Conservation (phyloP, 176 grass and related monocot species). For the Chloris gayana region DNA sequence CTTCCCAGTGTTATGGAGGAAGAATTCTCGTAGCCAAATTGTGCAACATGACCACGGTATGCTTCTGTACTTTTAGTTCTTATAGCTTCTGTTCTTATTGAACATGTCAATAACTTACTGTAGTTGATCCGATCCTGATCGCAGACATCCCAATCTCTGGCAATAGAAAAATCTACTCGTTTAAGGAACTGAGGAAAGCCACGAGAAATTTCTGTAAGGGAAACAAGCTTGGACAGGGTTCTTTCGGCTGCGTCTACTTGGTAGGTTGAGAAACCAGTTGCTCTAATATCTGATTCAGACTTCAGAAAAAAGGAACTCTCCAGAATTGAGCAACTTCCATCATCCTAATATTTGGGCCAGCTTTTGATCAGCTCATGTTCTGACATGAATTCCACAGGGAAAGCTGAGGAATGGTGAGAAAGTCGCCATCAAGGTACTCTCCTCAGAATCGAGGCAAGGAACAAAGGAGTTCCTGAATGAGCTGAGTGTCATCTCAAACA, state of each 20-base stretch:
- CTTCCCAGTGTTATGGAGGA: constrained; percentile 44
- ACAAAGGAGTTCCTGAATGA: constrained; percentile 82
- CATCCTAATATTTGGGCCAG: neutral
- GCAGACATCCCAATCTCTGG: constrained; percentile 41
- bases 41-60: constrained; percentile 53
- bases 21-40: constrained; percentile 43
- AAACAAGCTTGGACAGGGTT: constrained; percentile 87
- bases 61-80: constrained; percentile 5
- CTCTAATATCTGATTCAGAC: neutral
- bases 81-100: neutral
- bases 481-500: constrained; percentile 62
- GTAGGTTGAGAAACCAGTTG: constrained; percentile 43
- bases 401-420: constrained; percentile 64
- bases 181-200: constrained; percentile 71
- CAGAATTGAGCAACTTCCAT: constrained; percentile 1
- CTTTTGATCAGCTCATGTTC: neutral
- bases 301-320: constrained; percentile 2
- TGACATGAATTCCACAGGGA: constrained; percentile 55
- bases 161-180: constrained; percentile 76
- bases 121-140: constrained; percentile 5
- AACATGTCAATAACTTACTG: constrained; percentile 16
- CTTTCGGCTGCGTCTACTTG: constrained; percentile 83
- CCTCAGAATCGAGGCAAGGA: constrained; percentile 73
- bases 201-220: constrained; percentile 60
- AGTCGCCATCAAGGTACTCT: constrained; percentile 94